These are phyloP conservation scores for Phlyctochytrium planicorne DNA, from an alignment of 192 early-diverging fungal species.

Conservation along the genomic window DNA sequence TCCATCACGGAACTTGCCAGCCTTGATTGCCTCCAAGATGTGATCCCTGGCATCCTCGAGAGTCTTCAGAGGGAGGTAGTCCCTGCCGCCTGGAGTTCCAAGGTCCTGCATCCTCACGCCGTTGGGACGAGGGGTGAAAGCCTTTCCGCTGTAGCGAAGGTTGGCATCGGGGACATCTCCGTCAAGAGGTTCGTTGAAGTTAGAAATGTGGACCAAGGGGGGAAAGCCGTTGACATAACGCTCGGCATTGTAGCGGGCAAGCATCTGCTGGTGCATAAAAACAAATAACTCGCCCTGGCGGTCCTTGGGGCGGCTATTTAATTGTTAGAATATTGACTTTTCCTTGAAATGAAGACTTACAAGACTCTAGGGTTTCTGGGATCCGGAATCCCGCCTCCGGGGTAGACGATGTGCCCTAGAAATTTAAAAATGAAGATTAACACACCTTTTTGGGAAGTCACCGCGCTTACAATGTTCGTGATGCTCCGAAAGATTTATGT, in stretches of 20 bases:
- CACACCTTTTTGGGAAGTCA: too few relatives aligned
- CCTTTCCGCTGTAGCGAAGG: slow-evolving; percentile 17
- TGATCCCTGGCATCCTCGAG: not conserved
- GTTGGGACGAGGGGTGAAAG: slow-evolving; percentile 10
- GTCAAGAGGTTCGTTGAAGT: not conserved
- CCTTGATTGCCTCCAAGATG: slow-evolving; percentile 15
- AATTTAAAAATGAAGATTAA: not conserved
- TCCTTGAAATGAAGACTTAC: not conserved
- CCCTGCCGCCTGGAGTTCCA: slow-evolving; percentile 2
- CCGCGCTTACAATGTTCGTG: slow-evolving; percentile 17
- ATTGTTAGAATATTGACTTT: not conserved
- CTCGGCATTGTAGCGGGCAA: slow-evolving; percentile 27
- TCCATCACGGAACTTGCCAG: slow-evolving; percentile 15
- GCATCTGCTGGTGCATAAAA: slow-evolving; percentile 27
- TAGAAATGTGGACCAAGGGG: not conserved
- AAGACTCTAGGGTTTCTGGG: slow-evolving; percentile 13
- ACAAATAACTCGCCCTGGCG: slow-evolving; percentile 24
- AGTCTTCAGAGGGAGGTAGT: slow-evolving; percentile 12
- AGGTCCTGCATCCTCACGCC: not conserved
- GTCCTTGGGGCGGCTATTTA: slow-evolving; percentile 9
- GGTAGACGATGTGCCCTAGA: slow-evolving; percentile 16
- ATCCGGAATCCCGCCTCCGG: slow-evolving; percentile 7
- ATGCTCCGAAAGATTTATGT: slow-evolving; percentile 19
- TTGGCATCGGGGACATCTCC: slow-evolving; percentile 22
- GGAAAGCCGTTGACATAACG: slow-evolving; percentile 4